These are phyloP conservation scores for Fusarium sarcochroum DNA, from an alignment of 2,329 filamentous ascomycete species.

Conservation along the genomic window DNA sequence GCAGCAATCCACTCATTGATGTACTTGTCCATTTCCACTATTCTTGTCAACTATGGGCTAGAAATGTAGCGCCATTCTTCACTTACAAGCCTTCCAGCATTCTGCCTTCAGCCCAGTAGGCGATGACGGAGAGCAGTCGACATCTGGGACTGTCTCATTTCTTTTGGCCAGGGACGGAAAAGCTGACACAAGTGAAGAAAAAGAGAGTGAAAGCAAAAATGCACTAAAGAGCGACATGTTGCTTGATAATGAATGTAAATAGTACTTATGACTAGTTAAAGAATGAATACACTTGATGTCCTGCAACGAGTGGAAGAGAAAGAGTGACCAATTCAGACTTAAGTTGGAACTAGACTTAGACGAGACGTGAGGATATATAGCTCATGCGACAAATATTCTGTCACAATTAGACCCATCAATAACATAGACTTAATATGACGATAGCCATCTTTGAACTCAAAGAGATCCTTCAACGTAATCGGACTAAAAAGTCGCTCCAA, in stretches of 20 bases:
- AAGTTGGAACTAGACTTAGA: background rate
- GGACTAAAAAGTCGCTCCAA: slow-evolving; percentile 16
- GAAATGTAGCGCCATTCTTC: too few species aligned
- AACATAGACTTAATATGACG: too few species aligned
- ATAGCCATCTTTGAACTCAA: slow-evolving; percentile 13
- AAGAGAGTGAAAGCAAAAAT: slow-evolving; percentile 6
- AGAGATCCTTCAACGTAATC: slow-evolving; percentile 20
- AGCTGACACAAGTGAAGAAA: slow-evolving; percentile 19
- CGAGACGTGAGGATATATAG: slow-evolving; percentile 8
- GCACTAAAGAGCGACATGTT: slow-evolving; percentile 18
- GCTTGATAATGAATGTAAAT: slow-evolving; percentile 6
- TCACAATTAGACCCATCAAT: too few species aligned
- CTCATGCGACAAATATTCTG: too few species aligned
- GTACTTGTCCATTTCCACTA: slow-evolving; percentile 34
- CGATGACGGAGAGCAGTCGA: slow-evolving; percentile 16
- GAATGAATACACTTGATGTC: background rate
- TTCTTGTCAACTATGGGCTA: background rate
- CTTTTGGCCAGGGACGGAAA: background rate
- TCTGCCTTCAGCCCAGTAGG: slow-evolving; percentile 21
- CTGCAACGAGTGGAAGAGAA: slow-evolving; percentile 11
- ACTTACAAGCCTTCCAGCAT: slow-evolving; percentile 30
- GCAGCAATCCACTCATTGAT: slow-evolving; percentile 27
- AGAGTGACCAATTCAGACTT: background rate
- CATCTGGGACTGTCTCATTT: slow-evolving; percentile 2
- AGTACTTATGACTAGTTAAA: background rate